Conservation (phyloP, 2,329 filamentous ascomycete genomes). For the Talaromyces sp. region DNA sequence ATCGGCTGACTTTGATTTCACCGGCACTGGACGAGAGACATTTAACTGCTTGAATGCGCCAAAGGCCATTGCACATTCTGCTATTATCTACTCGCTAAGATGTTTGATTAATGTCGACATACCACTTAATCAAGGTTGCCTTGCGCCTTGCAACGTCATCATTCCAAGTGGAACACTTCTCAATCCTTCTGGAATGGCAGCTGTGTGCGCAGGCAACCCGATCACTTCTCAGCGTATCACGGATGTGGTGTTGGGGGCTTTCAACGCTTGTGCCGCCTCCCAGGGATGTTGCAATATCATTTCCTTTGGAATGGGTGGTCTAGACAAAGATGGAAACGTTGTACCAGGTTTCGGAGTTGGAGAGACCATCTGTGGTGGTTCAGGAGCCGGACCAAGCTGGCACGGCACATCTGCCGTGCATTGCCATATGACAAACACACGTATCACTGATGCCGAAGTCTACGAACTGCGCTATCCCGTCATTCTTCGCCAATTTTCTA, state of each 20-base stretch:
- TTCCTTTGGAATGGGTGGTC: constrained; percentile 75
- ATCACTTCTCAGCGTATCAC: constrained; percentile 74
- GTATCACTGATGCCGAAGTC: constrained; percentile 65
- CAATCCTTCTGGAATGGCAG: constrained; percentile 67
- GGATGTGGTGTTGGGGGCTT: constrained; percentile 76
- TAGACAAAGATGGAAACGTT: constrained; percentile 49
- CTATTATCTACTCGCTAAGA: constrained; percentile 80
- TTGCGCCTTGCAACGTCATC: constrained; percentile 72
- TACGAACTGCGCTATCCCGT: constrained; percentile 10
- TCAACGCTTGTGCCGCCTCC: constrained; percentile 69
- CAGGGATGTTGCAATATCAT: constrained; percentile 83
- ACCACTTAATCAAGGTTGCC: constrained; percentile 79
- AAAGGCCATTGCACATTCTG: constrained; percentile 73
- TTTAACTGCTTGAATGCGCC: constrained; percentile 78
- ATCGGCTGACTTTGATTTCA: constrained; percentile 73
- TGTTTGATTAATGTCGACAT: constrained; percentile 77
- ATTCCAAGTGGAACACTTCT: constrained; percentile 65
- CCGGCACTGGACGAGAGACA: constrained; percentile 71
- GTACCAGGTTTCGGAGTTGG: constrained; percentile 78
- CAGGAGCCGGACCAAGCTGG: constrained; percentile 70
- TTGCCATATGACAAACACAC: constrained; percentile 82
- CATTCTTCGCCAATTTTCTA: constrained; percentile 12
- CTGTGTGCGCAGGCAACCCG: constrained; percentile 78
- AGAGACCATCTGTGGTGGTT: constrained; percentile 78
- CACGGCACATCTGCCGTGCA: constrained; percentile 71